These are phyloP conservation scores for Phytophthora citricola DNA, from an alignment of 352 stramenopile genomes.

Conservation along the genomic window DNA sequence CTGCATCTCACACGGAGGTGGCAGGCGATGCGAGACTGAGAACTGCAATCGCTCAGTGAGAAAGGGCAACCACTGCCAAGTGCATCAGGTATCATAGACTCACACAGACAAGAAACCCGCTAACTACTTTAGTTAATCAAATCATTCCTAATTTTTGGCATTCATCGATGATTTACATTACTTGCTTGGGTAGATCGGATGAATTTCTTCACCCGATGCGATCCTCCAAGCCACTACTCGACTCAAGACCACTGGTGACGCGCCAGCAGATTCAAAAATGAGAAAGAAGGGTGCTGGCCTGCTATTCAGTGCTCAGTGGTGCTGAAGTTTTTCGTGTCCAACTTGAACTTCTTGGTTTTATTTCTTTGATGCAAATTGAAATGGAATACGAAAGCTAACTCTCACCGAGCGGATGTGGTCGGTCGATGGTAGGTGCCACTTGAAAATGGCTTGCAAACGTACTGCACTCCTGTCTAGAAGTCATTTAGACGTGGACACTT, in stretches of 20 bases:
- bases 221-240: no score
- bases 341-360: background rate
- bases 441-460: slow-evolving; percentile 27
- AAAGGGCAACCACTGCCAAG: slow-evolving; percentile 79
- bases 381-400: slow-evolving; percentile 35
- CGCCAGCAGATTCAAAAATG: no score
- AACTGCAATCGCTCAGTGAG: slow-evolving; percentile 72
- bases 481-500: slow-evolving; percentile 40
- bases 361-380: slow-evolving; percentile 20
- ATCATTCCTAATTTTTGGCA: no score
- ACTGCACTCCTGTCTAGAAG: slow-evolving; percentile 30
- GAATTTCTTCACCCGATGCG: no score
- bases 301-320: no score
- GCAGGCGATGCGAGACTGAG: slow-evolving; percentile 64
- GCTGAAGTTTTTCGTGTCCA: no score
- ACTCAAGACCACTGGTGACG: no score
- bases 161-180: no score
- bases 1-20: slow-evolving; percentile 83
- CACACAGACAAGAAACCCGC: no score
- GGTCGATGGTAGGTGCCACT: slow-evolving; percentile 29
- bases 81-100: slow-evolving; percentile 44
- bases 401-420: slow-evolving; percentile 15
- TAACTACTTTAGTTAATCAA: no score
- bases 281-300: no score
- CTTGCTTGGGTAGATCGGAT: no score